Base-by-base conservation (phyloP, 2,329 filamentous ascomycete species). In the Sarocladium oryzae region DNA sequence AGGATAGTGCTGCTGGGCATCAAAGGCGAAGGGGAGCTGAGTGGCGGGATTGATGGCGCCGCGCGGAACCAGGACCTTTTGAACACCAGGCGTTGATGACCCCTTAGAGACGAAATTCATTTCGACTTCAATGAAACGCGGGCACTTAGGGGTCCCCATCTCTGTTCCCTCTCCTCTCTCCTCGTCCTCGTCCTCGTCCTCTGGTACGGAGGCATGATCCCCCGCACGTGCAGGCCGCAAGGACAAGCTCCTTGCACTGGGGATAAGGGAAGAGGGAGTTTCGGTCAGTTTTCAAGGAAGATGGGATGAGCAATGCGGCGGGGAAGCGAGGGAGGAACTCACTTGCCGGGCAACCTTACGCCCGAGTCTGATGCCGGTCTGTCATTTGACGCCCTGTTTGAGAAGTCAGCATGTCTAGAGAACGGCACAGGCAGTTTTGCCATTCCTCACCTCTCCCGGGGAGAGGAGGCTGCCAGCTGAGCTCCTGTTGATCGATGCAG, bases 391-490 rank as follows among this genome's bases (percentile, higher is more conserved):
- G 40, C 23, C 40, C 40, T 43, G 40, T 9, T 37, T 16, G 16
- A 26, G 7, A 10, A 4, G 40, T 43, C 21, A 43, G 40, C 10
- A 26, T 9, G 10, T 26, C 21, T 43, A 23, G 6, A 48, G 15
- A 26, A n/a, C 20, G n/a, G 5, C 11, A 23, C 8, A 10, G 21
- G 4, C 5, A 16, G 4, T 13, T n/a, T 10, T 11, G 21, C 11
- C 4, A 45, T 10, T 3, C 32, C 43, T 48, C 43, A 33, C 43
- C 43, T 48, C 43, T 48, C 43, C 13, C 28, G 43, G n/a, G 43
- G 43, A n/a, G 43, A 32, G n/a, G 33, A n/a, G 26, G 28, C 43
- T 16, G 10, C 43, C 28, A 20, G 21, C n/a, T n/a, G 9, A n/a
- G 40, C 21, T 7, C 40, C 21, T 26, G 23, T 28, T 9, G 11